A percentile compares a stretch with the other conserved stretches of the same genome.
Conservation (phyloP, 495 filamentous ascomycete genomes). For the Penicillium antarcticum region DNA sequence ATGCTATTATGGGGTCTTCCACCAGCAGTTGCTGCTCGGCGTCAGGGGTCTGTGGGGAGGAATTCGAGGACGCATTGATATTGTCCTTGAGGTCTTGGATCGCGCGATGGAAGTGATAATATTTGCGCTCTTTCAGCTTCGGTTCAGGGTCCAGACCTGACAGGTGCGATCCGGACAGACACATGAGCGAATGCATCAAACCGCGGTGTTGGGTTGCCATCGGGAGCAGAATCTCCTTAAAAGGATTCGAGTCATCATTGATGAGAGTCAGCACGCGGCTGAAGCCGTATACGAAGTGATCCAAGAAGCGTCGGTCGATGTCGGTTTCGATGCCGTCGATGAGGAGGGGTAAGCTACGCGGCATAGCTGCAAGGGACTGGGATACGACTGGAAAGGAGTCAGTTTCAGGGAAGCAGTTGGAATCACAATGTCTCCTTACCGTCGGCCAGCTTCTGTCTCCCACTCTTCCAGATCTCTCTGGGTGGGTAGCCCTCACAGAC, state of each 20-base stretch:
- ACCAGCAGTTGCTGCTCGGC: slow-evolving; percentile 39
- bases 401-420: not conserved
- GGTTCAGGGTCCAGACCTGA: slow-evolving; percentile 47
- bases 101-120: slow-evolving; percentile 46
- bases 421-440: slow-evolving; percentile 45
- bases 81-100: slow-evolving; percentile 46
- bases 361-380: slow-evolving; percentile 36
- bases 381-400: not conserved
- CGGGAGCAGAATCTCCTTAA: slow-evolving; percentile 82
- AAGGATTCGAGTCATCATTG: slow-evolving; percentile 82
- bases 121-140: slow-evolving; percentile 42
- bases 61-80: slow-evolving; percentile 35
- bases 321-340: slow-evolving; percentile 85
- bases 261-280: slow-evolving; percentile 80
- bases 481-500: slow-evolving; percentile 92
- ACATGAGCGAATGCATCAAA: slow-evolving; percentile 90
- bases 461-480: slow-evolving; percentile 82
- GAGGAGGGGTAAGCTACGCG: slow-evolving; percentile 69
- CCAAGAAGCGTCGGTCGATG: slow-evolving; percentile 77
- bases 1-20: slow-evolving; percentile 63
- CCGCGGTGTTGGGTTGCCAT: slow-evolving; percentile 81
- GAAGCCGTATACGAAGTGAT: slow-evolving; percentile 80
- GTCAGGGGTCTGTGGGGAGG: slow-evolving; percentile 11
- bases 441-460: slow-evolving; percentile 72
- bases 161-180: slow-evolving; percentile 79